Percentiles rank a stretch among this genome's conserved stretches.
Conservation (phyloP, 768 basidiomycete genomes). For the Mycena epipterygia region DNA sequence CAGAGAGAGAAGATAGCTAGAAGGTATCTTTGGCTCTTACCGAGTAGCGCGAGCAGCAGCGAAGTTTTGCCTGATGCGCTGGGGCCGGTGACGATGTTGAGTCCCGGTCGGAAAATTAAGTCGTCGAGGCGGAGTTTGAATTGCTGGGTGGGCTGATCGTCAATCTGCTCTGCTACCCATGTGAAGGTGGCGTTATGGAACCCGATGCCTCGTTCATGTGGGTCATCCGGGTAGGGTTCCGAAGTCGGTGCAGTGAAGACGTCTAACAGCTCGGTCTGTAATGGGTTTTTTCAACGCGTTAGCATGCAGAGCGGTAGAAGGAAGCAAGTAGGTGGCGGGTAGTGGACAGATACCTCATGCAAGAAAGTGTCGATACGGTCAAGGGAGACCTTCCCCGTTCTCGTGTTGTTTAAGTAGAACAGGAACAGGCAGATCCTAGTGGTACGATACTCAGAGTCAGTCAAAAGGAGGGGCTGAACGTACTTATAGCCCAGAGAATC, state of each 20-base stretch:
- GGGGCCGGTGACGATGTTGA: conserved; percentile 62
- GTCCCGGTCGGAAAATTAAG: conserved; percentile 63
- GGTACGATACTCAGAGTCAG: too few species aligned
- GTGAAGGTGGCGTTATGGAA: conserved; percentile 67
- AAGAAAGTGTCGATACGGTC: conserved; percentile 63
- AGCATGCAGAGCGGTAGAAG: not conserved
- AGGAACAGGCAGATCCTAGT: conserved; percentile 2
- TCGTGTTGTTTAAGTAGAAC: conserved; percentile 9
- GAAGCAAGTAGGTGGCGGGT: conserved; percentile 1
- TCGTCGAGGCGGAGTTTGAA: conserved; percentile 65
- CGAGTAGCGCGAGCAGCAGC: too few species aligned
- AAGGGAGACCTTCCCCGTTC: too few species aligned
- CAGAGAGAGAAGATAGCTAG: not conserved
- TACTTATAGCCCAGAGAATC: conserved; percentile 62
- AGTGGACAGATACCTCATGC: conserved; percentile 47
- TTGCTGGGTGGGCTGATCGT: conserved; percentile 53
- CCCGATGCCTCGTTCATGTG: conserved; percentile 51
- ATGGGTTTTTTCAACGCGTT: not conserved
- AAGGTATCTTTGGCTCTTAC: too few species aligned
- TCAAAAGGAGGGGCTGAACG: conserved; percentile 59
- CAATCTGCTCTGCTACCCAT: conserved; percentile 58
- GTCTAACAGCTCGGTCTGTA: conserved; percentile 30
- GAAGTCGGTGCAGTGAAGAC: conserved; percentile 10
- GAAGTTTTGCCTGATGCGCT: conserved; percentile 64
- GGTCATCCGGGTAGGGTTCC: not conserved